Base-by-base conservation (phyloP, 805 yeast species). In the Zygosaccharomyces pseudorouxii region DNA sequence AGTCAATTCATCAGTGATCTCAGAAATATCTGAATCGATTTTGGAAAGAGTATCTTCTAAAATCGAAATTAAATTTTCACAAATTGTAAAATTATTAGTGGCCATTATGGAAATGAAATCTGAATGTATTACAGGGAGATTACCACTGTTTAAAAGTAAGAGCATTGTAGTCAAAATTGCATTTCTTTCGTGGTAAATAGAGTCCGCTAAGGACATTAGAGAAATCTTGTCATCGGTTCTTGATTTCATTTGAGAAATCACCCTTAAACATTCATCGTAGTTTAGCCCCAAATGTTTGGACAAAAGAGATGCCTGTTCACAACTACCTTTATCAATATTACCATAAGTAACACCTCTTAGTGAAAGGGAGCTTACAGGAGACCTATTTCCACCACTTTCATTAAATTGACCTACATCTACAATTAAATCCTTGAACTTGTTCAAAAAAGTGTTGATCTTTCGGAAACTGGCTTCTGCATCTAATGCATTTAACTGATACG, bases 131-230 rank as follows among this genome's bases (percentile, higher is more conserved):
- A 53, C 50, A 5, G 65, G 60, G 5, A 61, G 49, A 1, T 56
- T 47, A 4, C 53, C 55, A 39, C 62, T 55, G 14, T 59, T 61
- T 3, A 70, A 39, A 3, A 70, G 29, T n/a, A 50, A 42, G 20
- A 70, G 58, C 1, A 73, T 68, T 3, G 77, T 62, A 36, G 72
- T 70, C n/a, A 80, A 57, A 0, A 79, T 64, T 1, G 71, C 61
- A 51, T 80, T 67, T 58, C 84, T 73, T 57, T 83, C 88, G 48
- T 72, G 64, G 48, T 80, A 63, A 1, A 77, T 66, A n/a, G 61
- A 63, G 18, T 68, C 60, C 7, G 70, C 65, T 56, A 73, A 71
- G n/a, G 72, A 52, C 12, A 61, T 44, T 11, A 30, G 27, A 14
- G 70, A 50, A 31, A 71, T 57, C 42, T 38, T 49, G 14, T 16